Evolutionary conservation across 2,329 filamentous ascomycete species (phyloP).

Genomic region (Cladosporium sp.): DNA sequence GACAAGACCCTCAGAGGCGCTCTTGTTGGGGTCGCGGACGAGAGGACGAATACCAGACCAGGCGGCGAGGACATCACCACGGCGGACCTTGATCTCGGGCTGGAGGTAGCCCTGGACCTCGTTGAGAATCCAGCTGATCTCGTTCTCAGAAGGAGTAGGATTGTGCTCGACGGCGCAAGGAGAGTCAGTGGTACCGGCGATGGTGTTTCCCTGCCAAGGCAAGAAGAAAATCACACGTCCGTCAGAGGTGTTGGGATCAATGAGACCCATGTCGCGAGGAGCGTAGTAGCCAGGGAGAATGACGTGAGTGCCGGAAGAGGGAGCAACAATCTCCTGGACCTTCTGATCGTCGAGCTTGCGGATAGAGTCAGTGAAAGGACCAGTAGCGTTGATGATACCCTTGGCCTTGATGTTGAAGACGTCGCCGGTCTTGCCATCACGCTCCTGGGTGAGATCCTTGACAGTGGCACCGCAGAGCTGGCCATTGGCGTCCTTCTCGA

Average conservation of each 20-base stretch:
- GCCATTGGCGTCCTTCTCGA: slow-evolving; percentile 73
- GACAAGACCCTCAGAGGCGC: slow-evolving; percentile 83
- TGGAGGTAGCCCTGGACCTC: slow-evolving; percentile 81
- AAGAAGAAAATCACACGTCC: slow-evolving; percentile 91
- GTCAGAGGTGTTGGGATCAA: slow-evolving; percentile 83
- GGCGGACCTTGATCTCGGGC: slow-evolving; percentile 79
- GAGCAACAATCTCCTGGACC: slow-evolving; percentile 77
- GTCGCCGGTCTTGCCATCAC: slow-evolving; percentile 61
- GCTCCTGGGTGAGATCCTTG: slow-evolving; percentile 68
- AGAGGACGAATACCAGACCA: slow-evolving; percentile 88
- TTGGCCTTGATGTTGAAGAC: slow-evolving; percentile 74
- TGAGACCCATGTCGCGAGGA: slow-evolving; percentile 81
- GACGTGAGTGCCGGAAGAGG: slow-evolving; percentile 81
- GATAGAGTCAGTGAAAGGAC: slow-evolving; percentile 82
- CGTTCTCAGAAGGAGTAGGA: slow-evolving; percentile 76
- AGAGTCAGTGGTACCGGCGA: slow-evolving; percentile 83
- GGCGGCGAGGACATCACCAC: slow-evolving; percentile 83
- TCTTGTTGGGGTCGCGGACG: slow-evolving; percentile 81
- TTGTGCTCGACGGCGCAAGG: slow-evolving; percentile 71
- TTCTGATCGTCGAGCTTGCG: slow-evolving; percentile 77
- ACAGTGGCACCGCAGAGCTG: slow-evolving; percentile 72
- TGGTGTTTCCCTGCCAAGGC: slow-evolving; percentile 90
- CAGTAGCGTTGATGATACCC: slow-evolving; percentile 85
- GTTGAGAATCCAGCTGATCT: slow-evolving; percentile 83
- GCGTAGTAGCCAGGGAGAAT: slow-evolving; percentile 86